A percentile compares a stretch with the other conserved stretches of the same genome.
Conservation (phyloP, 2,329 filamentous ascomycete genomes). For the Beauveria asiatica region DNA sequence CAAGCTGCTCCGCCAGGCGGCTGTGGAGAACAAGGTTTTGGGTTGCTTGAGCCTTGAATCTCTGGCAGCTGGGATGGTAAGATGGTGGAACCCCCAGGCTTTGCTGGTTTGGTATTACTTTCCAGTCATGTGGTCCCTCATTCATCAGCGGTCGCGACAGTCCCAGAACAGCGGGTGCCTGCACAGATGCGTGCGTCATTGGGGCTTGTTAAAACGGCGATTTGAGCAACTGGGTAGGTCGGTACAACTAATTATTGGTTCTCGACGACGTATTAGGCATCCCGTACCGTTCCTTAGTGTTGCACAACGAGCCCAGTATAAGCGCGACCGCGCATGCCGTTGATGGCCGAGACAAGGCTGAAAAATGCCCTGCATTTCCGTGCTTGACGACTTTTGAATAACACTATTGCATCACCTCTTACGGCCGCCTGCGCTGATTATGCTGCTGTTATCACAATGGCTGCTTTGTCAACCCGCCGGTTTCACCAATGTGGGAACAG, state of each 20-base stretch:
- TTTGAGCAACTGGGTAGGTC: neutral
- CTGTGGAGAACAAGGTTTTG: conserved; percentile 6
- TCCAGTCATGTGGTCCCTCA: neutral
- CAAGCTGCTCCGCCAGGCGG: neutral
- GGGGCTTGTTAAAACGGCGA: neutral
- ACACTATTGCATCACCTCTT: neutral
- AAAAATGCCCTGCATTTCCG: neutral
- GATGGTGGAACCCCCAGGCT: neutral
- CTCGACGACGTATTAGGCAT: neutral
- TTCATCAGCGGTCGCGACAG: neutral
- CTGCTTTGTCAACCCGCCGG: neutral
- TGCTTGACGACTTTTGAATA: neutral
- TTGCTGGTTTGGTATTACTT: neutral
- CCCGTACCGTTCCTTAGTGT: neutral
- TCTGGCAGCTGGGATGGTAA: neutral
- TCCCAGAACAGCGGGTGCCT: neutral
- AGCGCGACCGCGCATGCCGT: neutral
- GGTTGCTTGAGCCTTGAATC: neutral
- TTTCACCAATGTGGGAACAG: conserved; percentile 7
- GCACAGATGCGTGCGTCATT: neutral
- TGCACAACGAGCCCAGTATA: neutral
- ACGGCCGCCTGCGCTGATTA: neutral
- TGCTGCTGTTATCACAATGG: neutral
- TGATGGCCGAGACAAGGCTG: conserved; percentile 1
- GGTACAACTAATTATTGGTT: neutral